phyloP scores from a whole-genome alignment of 2,329 filamentous ascomycete genomes.

The Grosmannia huntii region DNA sequence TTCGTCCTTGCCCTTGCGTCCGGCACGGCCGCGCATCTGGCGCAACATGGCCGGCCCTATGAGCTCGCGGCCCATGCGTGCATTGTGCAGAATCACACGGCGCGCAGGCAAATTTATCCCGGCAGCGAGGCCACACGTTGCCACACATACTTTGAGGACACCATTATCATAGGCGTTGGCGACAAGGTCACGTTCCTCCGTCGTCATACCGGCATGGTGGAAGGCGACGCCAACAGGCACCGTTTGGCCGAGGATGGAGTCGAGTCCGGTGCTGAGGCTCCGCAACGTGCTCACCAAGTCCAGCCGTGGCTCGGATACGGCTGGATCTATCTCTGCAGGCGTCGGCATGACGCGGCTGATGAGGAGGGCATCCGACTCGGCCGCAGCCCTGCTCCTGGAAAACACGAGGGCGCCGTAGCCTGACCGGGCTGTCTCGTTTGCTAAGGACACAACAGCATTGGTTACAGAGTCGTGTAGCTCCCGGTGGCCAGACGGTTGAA shows the following conservation, averaged over 20 bases:
- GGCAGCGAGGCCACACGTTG: conserved; percentile 68
- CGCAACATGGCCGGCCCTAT: conserved; percentile 69
- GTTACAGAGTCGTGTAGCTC: conserved; percentile 52
- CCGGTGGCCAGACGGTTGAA: conserved; percentile 43
- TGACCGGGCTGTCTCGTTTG: conserved; percentile 53
- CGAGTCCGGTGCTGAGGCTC: conserved; percentile 48
- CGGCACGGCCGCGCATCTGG: conserved; percentile 69
- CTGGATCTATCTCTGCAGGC: conserved; percentile 28
- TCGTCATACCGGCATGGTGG: conserved; percentile 59
- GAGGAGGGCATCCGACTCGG: conserved; percentile 54
- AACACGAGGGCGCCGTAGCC: conserved; percentile 65
- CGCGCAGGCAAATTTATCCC: conserved; percentile 68
- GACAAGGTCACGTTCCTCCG: conserved; percentile 61
- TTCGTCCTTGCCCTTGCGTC: conserved; percentile 66
- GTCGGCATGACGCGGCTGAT: conserved; percentile 54
- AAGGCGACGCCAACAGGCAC: conserved; percentile 58
- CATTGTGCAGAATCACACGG: conserved; percentile 62
- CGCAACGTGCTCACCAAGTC: conserved; percentile 55
- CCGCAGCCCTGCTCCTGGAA: conserved; percentile 54
- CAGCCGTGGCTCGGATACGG: conserved; percentile 42
- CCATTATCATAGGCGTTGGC: conserved; percentile 59
- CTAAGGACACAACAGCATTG: conserved; percentile 58
- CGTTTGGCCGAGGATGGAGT: conserved; percentile 51
- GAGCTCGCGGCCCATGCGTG: conserved; percentile 62
- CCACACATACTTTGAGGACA: conserved; percentile 56